Conservation (phyloP, 495 filamentous ascomycete species). For the Tuber aestivum region DNA sequence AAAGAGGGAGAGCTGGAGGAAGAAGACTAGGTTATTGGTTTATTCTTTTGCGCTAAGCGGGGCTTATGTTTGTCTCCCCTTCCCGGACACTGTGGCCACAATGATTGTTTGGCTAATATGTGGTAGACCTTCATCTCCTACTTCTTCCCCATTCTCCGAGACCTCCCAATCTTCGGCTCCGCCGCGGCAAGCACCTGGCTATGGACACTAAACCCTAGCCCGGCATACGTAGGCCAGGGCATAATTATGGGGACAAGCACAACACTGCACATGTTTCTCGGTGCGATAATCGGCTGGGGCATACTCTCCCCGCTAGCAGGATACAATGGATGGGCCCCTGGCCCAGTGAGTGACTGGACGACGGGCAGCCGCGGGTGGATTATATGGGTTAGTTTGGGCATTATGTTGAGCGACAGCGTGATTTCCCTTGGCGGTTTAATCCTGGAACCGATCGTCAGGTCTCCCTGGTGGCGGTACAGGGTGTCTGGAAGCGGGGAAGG, state of each 20-base stretch:
- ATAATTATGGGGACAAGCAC: conserved; percentile 90
- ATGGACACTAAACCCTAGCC: conserved; percentile 92
- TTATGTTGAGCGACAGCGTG: conserved; percentile 92
- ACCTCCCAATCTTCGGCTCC: conserved; percentile 76
- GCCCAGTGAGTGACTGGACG: conserved; percentile 78
- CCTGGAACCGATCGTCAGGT: conserved; percentile 44
- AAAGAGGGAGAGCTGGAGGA: conserved; percentile 47
- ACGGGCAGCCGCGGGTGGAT: conserved; percentile 96
- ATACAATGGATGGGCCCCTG: conserved; percentile 79
- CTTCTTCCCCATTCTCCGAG: conserved; percentile 78
- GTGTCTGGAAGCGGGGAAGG: not conserved
- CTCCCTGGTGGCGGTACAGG: not conserved
- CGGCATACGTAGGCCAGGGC: conserved; percentile 84
- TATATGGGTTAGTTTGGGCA: conserved; percentile 87
- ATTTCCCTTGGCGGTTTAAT: conserved; percentile 80
- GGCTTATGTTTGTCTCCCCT: conserved; percentile 46
- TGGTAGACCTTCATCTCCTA: conserved; percentile 76
- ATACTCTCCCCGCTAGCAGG: conserved; percentile 86
- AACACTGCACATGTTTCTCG: conserved; percentile 91
- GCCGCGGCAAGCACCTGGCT: conserved; percentile 73
- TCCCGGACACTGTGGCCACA: conserved; percentile 50
- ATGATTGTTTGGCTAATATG: conserved; percentile 32
- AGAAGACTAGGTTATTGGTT: conserved; percentile 52
- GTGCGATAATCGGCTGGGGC: conserved; percentile 85
- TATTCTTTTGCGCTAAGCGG: conserved; percentile 39